Percentiles rank a stretch among this genome's conserved stretches.
phyloP scores from a whole-genome alignment of 1,284 basidiomycete genomes.

The Cutaneotrichosporon curvatum region DNA sequence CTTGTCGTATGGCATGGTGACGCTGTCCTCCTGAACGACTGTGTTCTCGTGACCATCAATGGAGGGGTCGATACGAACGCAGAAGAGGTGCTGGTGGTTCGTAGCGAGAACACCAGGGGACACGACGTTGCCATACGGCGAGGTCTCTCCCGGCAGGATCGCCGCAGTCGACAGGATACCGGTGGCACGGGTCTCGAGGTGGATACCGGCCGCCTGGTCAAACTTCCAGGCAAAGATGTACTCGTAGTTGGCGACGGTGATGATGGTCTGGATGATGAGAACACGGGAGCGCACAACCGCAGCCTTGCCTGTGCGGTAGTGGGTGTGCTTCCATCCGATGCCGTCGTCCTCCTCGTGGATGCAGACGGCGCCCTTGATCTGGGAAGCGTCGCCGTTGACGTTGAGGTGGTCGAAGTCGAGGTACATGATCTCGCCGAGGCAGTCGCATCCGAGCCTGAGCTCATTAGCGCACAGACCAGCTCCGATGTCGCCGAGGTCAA shows the following conservation, averaged over 20 bases:
- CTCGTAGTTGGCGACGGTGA: slow-evolving; percentile 43
- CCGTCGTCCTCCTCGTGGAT: slow-evolving; percentile 17
- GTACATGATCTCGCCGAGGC: slow-evolving; percentile 43
- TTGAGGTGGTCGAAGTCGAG: slow-evolving; percentile 39
- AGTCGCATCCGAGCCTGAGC: slow-evolving; percentile 48
- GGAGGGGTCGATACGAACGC: slow-evolving; percentile 39
- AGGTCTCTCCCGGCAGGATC: slow-evolving; percentile 42
- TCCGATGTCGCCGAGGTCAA: slow-evolving; percentile 48
- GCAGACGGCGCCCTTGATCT: slow-evolving; percentile 40
- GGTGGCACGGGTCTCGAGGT: slow-evolving; percentile 47
- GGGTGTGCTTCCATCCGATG: slow-evolving; percentile 46
- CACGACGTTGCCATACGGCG: slow-evolving; percentile 46
- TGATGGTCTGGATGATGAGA: slow-evolving; percentile 45
- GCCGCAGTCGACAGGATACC: slow-evolving; percentile 46
- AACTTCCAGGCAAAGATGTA: slow-evolving; percentile 46
- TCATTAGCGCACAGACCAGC: slow-evolving; percentile 45
- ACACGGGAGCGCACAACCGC: slow-evolving; percentile 41
- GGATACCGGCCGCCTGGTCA: slow-evolving; percentile 46
- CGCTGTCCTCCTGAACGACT: slow-evolving; percentile 42
- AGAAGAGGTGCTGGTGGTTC: slow-evolving; percentile 48
- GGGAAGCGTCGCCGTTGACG: slow-evolving; percentile 20
- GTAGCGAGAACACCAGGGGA: slow-evolving; percentile 44
- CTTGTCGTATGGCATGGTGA: slow-evolving; percentile 37
- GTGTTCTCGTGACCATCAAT: slow-evolving; percentile 45
- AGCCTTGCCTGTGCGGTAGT: slow-evolving; percentile 42